Evolutionary conservation across 768 basidiomycete species (phyloP), one percentile per base, ranked within the genome.

Genomic region (Favolaschia claudopus): DNA sequence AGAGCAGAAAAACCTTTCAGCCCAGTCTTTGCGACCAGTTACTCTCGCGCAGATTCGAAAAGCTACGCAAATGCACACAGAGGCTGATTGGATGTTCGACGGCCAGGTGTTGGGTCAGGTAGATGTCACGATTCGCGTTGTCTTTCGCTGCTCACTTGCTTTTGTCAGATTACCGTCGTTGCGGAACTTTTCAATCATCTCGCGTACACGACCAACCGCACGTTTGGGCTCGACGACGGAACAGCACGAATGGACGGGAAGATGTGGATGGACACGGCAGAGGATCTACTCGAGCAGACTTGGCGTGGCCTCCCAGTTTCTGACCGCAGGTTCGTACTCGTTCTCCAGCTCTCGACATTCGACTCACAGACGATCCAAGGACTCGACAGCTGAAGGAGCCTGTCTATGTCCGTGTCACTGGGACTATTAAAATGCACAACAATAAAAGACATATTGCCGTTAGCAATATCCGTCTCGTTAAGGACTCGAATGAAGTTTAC

Each of bases 61-160:
- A 64, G 91, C 95, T 2, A 81, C 77, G n/a, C 95, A 96, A 77
- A 82, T 88, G 6, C 93, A 96, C 69, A 81, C 89, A 1, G 96
- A 98, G 64, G 89, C 92, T 2, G 93, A 96, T 56, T 97, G 94
- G 87, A 80, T 81, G 58, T 79, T 99, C 31, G 95, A 95, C 56
- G 90, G 87, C 27, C 75, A 81, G 5, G 91, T 95, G 61, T 79
- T 95, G 56, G 91, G 91, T 44, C 92, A 93, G 73, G 96, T 93
- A 63, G 60, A 77, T 64, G 2, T 25, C 44, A 15, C n/a, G n/a
- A 12, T 62, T 69, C 25, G 44, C 7, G 14, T 62, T 4, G 47
- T 25, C 8, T 45, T 37, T 46, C 22, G 33, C 38, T 25, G 25
- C 32, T 28, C 13, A 52, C 32, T 44, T 22, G 37, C 27, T 15